Evolutionary conservation across 495 filamentous ascomycete genomes (phyloP).

Genomic region (Aspergillus saccharolyticus): DNA sequence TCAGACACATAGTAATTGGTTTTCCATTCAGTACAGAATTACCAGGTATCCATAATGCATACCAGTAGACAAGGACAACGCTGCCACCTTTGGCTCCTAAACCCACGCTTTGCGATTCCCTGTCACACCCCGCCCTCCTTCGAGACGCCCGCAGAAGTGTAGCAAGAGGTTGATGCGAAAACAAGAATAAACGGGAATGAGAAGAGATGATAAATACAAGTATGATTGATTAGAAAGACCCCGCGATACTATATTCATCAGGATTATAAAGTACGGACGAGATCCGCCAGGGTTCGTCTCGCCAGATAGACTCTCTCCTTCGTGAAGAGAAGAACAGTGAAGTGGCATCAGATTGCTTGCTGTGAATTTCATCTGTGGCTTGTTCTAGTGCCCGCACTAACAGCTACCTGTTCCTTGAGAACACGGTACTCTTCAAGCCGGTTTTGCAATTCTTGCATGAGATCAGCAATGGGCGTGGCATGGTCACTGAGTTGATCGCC

Average conservation of each 20-base stretch:
- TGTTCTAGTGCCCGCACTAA: conserved; percentile 23
- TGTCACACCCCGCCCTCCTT: conserved; percentile 17
- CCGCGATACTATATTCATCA: neutral
- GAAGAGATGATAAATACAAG: conserved; percentile 11
- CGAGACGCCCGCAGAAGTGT: conserved; percentile 19
- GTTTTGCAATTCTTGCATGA: conserved; percentile 43
- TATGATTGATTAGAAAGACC: conserved; percentile 5
- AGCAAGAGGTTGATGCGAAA: conserved; percentile 16
- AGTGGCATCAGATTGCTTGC: conserved; percentile 23
- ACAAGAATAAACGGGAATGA: conserved; percentile 9
- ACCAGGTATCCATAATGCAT: conserved; percentile 4
- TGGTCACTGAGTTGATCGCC: conserved; percentile 44
- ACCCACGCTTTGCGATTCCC: conserved; percentile 13
- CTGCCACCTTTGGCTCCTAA: conserved; percentile 13
- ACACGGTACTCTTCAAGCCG: conserved; percentile 48
- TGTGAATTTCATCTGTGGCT: conserved; percentile 12
- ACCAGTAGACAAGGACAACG: conserved; percentile 3
- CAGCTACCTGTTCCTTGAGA: conserved; percentile 44
- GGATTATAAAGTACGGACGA: neutral
- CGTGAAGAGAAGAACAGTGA: conserved; percentile 34
- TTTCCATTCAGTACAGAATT: neutral
- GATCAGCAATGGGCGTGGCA: conserved; percentile 48
- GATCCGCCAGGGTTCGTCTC: conserved; percentile 13
- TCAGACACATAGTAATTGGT: neutral
- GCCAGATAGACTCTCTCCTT: conserved; percentile 16